Conservation (phyloP, 2,329 filamentous ascomycete genomes). For the Hysterium pulicare region DNA sequence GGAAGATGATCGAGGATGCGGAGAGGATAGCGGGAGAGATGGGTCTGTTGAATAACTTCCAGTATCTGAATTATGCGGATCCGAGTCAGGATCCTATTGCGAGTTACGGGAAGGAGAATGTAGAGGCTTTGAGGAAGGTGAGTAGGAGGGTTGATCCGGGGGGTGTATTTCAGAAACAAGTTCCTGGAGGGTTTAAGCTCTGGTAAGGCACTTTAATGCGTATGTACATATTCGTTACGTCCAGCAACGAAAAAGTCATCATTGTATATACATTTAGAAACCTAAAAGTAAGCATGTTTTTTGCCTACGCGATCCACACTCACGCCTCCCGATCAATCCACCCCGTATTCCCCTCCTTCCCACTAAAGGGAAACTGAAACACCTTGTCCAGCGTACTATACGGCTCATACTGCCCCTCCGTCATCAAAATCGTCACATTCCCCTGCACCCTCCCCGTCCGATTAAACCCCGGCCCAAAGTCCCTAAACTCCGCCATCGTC, state of each 20-base stretch:
- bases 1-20: conserved; percentile 37
- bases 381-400: conserved; percentile 44
- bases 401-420: conserved; percentile 32
- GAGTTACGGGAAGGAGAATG: conserved; percentile 42
- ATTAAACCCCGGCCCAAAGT: conserved; percentile 55
- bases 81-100: conserved; percentile 41
- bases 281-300: no score
- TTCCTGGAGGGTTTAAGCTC: conserved; percentile 46
- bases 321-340: conserved; percentile 45
- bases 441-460: conserved; percentile 41
- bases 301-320: no score
- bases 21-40: no score
- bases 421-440: conserved; percentile 49
- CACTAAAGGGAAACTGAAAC: conserved; percentile 45
- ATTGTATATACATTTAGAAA: no score
- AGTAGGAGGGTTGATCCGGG: conserved; percentile 41
- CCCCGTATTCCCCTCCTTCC: conserved; percentile 42
- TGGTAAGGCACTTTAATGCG: conserved; percentile 2
- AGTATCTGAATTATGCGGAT: conserved; percentile 47
- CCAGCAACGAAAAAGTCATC: no score
- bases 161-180: conserved; percentile 38
- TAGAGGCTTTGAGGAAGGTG: conserved; percentile 30
- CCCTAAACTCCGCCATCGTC: conserved; percentile 55
- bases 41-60: no score
- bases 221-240: no score